Conservation (phyloP, 257 asterid genomes). For the Haberlea rhodopensis region DNA sequence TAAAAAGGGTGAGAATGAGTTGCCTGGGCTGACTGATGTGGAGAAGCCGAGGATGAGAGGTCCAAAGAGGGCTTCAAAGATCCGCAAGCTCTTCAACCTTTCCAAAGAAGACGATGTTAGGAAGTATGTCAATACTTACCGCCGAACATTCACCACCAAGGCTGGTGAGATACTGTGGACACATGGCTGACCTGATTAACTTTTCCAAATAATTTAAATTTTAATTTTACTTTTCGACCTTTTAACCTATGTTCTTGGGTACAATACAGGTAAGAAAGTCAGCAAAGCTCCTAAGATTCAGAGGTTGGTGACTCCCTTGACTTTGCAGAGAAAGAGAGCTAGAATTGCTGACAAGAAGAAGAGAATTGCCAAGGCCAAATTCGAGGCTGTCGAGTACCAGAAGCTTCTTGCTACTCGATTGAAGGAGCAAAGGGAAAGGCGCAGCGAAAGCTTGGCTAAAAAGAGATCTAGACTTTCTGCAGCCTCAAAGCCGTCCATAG, state of each 20-base stretch:
- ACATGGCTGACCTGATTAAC: neutral
- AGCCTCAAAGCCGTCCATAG: neutral
- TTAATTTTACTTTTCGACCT: neutral
- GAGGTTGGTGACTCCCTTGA: conserved; percentile 24
- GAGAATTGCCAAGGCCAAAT: neutral
- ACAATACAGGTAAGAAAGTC: conserved; percentile 24
- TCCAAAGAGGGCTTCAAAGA: conserved; percentile 31
- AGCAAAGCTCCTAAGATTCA: conserved; percentile 31
- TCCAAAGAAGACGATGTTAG: conserved; percentile 27
- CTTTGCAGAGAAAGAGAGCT: conserved; percentile 29
- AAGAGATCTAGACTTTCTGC: neutral
- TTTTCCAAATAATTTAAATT: neutral
- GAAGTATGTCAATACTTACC: conserved; percentile 28
- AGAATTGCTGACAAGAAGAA: conserved; percentile 20
- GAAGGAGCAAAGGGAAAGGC: neutral
- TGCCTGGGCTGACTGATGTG: conserved; percentile 23
- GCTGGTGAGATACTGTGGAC: conserved; percentile 14
- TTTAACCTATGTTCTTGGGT: neutral
- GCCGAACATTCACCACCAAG: conserved; percentile 27
- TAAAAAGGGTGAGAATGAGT: conserved; percentile 25
- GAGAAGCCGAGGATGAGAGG: conserved; percentile 30
- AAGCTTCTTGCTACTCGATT: neutral
- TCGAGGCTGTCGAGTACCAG: neutral
- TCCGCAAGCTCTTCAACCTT: conserved; percentile 27
- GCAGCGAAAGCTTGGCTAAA: neutral